Evolutionary conservation across 1,284 basidiomycete species (phyloP).

Genomic region (Marasmius tenuissimus): DNA sequence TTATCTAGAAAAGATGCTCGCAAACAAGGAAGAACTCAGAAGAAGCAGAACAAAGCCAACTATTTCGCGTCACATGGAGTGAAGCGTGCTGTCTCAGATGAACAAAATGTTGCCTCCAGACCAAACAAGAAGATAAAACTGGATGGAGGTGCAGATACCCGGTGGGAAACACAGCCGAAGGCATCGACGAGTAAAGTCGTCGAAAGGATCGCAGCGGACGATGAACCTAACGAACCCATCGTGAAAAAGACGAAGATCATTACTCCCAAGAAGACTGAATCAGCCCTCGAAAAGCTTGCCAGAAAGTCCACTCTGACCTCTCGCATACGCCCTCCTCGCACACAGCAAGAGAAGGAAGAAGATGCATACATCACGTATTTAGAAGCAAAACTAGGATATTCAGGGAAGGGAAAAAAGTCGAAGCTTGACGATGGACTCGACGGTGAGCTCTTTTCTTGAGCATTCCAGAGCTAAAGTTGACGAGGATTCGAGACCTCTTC

Average conservation of each 20-base stretch:
- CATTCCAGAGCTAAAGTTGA: not conserved
- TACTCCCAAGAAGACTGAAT: constrained; percentile 10
- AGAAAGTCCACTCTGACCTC: not conserved
- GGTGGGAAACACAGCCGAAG: constrained; percentile 1
- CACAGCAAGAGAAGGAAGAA: constrained; percentile 57
- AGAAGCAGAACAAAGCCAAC: constrained; percentile 60
- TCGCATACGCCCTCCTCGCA: constrained; percentile 22
- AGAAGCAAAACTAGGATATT: constrained; percentile 67
- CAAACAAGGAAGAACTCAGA: constrained; percentile 56
- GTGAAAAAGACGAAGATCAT: constrained; percentile 6
- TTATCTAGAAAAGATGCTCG: constrained; percentile 61
- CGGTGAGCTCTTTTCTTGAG: constrained; percentile 36
- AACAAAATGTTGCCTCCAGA: constrained; percentile 37
- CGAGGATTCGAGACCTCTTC: constrained; percentile 42
- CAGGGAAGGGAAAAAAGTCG: constrained; percentile 34
- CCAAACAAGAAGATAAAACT: constrained; percentile 44
- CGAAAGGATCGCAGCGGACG: constrained; percentile 3
- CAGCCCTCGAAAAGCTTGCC: constrained; percentile 4
- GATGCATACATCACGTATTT: constrained; percentile 79
- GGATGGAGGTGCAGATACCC: constrained; percentile 5
- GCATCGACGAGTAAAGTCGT: constrained; percentile 1
- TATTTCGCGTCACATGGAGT: constrained; percentile 40
- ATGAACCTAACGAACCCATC: constrained; percentile 7
- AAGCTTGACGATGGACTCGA: constrained; percentile 64
- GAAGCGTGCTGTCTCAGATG: constrained; percentile 38